phyloP scores from a whole-genome alignment of 1,139 yeast genomes.

The Nakaseomyces sp. region DNA sequence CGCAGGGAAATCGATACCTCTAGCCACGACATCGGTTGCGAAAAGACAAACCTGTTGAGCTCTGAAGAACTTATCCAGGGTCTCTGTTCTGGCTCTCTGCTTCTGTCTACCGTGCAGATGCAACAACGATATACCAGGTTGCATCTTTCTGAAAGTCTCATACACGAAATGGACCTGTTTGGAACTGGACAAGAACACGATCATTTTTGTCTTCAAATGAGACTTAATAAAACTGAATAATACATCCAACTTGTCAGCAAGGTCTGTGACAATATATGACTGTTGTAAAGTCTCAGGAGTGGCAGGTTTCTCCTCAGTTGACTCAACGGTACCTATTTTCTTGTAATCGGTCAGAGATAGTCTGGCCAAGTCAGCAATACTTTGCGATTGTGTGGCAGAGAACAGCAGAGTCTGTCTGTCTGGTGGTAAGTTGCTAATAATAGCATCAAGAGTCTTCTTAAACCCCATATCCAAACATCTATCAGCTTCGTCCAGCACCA shows the following conservation, averaged over 20 bases:
- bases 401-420: slow-evolving; percentile 82
- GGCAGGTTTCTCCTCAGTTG: slow-evolving; percentile 39
- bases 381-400: slow-evolving; percentile 90
- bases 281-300: slow-evolving; percentile 86
- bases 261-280: slow-evolving; percentile 59
- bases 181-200: slow-evolving; percentile 85
- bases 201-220: slow-evolving; percentile 74
- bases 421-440: slow-evolving; percentile 72
- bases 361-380: slow-evolving; percentile 80
- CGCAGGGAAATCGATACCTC: slow-evolving; percentile 96
- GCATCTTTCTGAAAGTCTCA: slow-evolving; percentile 82
- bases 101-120: slow-evolving; percentile 94
- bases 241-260: slow-evolving; percentile 76
- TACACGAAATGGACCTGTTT: slow-evolving; percentile 92
- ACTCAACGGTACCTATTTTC: slow-evolving; percentile 44
- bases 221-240: slow-evolving; percentile 86
- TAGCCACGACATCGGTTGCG: slow-evolving; percentile 94
- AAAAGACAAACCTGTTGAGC: slow-evolving; percentile 83
- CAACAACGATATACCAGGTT: slow-evolving; percentile 90
- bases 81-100: slow-evolving; percentile 86
- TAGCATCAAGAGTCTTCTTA: slow-evolving; percentile 78
- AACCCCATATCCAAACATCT: slow-evolving; percentile 96
- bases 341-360: slow-evolving; percentile 73
- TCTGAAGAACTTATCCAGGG: slow-evolving; percentile 73
- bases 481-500: slow-evolving; percentile 94